Percentiles rank a stretch among this genome's conserved stretches.
Evolutionary conservation across 2,329 filamentous ascomycete species (phyloP).

Genomic region (Colletotrichum eremochloae): DNA sequence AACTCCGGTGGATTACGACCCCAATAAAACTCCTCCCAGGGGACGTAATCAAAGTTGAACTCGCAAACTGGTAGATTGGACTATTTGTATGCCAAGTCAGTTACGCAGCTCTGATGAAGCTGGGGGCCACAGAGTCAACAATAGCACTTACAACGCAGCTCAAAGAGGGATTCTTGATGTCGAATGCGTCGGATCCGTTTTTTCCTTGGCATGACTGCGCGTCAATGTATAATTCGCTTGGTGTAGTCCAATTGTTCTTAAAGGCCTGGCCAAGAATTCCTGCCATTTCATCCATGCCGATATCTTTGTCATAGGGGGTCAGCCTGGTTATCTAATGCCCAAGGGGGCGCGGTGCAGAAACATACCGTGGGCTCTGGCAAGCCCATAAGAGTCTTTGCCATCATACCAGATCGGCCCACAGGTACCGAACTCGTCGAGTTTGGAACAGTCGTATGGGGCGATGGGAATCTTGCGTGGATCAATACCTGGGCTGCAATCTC

Average conservation of each 20-base stretch:
- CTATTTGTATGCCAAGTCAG: background rate
- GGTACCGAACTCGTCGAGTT: background rate
- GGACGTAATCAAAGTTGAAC: constrained; percentile 30
- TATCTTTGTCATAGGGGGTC: background rate
- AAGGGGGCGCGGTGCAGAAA: background rate
- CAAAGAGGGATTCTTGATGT: background rate
- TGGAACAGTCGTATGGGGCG: constrained; percentile 13
- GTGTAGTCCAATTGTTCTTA: constrained; percentile 31
- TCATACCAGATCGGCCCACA: constrained; percentile 35
- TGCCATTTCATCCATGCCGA: constrained; percentile 27
- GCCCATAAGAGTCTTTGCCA: constrained; percentile 27
- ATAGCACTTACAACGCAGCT: constrained; percentile 15
- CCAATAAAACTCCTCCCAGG: background rate
- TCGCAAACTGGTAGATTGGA: constrained; percentile 30
- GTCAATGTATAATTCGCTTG: constrained; percentile 25
- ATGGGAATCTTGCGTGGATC: constrained; percentile 27
- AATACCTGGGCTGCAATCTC: background rate
- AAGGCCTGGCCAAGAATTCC: constrained; percentile 10
- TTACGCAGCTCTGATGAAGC: accelerated
- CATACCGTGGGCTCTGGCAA: constrained; percentile 21
- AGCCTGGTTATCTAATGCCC: background rate
- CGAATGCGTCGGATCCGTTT: background rate
- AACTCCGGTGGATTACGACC: constrained; percentile 9
- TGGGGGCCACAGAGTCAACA: accelerated
- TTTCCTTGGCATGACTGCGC: constrained; percentile 16